Evolutionary conservation across 352 stramenopile species (phyloP), one percentile per base, ranked within the genome.

Genomic region (Globisporangium camurandrum): DNA sequence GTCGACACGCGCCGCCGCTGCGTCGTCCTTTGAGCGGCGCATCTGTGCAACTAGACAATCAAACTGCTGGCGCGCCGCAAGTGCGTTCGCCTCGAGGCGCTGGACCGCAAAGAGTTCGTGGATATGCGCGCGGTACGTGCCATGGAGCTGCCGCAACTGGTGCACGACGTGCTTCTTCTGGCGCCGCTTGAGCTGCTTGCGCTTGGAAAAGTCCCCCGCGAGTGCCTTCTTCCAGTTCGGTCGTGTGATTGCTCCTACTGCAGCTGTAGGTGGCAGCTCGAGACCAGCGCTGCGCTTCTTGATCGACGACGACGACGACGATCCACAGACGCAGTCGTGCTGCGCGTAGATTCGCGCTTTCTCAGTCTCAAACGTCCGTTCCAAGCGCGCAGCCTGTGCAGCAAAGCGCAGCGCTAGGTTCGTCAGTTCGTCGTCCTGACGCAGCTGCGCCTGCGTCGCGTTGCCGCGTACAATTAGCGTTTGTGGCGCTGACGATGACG

Each of bases 101-200:
- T 86, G 75, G 60, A 81, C 56, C 5, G 56, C 53, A 23, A 64
- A 33, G 23, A 84, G 46, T 24, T 84, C 72, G 9, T 68, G 50
- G 30, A 72, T 66, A 43, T 80, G 66, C 9, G 49, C 28, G 12
- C 61, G 40, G 41, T 78, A 81, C 30, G 50, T 73, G n/a, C 52
- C 49, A 40, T 72, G 70, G 2, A 85, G 51, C 48, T 75, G 59
- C 33, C 71, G 68, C n/a, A 81, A 51, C 40, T 81, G 75, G 14
- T 59, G 56, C 22, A 59, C 67, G 20, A 88, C 61, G 37, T 77
- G 72, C 47, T 86, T 84, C 51, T 86, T 88, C 27, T 85, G 67
- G 1, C 76, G 75, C 33, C 75, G 72, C 47, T 86, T 84, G 42
- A 89, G 64, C 40, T 91, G 73, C 47, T 88, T 86, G 54, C 67